Evolutionary conservation across 768 basidiomycete species (phyloP).

Genomic region (Russula ochroleuca): DNA sequence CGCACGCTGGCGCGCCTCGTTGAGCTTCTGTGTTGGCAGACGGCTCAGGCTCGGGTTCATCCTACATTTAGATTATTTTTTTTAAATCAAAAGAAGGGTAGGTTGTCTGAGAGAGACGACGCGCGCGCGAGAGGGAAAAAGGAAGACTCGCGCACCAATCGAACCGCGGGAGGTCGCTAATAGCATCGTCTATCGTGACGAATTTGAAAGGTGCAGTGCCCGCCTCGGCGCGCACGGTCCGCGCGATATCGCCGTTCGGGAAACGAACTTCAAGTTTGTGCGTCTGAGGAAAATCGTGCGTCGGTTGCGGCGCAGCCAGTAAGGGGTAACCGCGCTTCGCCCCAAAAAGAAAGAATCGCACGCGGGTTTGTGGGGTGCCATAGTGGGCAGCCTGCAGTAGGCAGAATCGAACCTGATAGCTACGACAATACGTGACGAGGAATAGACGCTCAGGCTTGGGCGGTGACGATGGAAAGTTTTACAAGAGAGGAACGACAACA

Average conservation of each 20-base stretch:
- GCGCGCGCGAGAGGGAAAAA: not conserved
- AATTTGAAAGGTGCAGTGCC: constrained; percentile 49
- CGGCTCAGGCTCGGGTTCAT: constrained; percentile 23
- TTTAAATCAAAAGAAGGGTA: not conserved
- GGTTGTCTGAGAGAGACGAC: constrained; percentile 4
- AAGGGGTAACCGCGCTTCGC: constrained; percentile 37
- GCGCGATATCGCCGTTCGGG: constrained; percentile 39
- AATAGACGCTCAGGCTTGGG: not conserved
- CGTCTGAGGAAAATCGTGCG: constrained; percentile 39
- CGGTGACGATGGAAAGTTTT: not conserved
- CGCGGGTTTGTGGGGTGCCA: constrained; percentile 43
- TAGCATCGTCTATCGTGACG: constrained; percentile 68
- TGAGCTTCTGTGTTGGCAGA: constrained; percentile 33
- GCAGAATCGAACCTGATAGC: constrained; percentile 43
- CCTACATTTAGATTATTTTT: constrained; percentile 5
- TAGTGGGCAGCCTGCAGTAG: constrained; percentile 48
- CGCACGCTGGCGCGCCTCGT: constrained; percentile 7
- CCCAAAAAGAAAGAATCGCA: constrained; percentile 49
- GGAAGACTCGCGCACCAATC: constrained; percentile 54
- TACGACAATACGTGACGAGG: constrained; percentile 20
- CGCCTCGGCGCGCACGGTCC: constrained; percentile 42
- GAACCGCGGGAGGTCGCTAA: constrained; percentile 64
- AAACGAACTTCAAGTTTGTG: constrained; percentile 51
- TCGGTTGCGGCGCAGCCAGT: constrained; percentile 42
- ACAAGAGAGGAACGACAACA: constrained; percentile 9